These are phyloP conservation scores for Barnettozyma sp. DNA, from an alignment of 805 yeast genomes.

Conservation along the genomic window DNA sequence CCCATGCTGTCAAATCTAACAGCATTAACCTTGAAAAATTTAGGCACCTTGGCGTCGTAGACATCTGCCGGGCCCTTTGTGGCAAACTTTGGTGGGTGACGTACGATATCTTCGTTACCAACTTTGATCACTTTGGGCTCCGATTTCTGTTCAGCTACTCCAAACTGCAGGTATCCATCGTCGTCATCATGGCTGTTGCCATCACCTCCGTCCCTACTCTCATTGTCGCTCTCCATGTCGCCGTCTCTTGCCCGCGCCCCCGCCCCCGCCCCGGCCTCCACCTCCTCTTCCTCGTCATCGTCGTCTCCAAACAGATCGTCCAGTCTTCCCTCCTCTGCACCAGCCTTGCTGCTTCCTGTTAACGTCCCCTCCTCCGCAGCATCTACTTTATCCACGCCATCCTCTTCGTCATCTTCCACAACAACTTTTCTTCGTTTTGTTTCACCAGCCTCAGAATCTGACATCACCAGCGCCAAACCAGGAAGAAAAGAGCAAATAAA, in stretches of 20 bases:
- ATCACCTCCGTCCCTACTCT: slow-evolving; percentile 21
- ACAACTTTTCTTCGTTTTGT: slow-evolving; percentile 12
- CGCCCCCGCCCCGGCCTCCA: not conserved
- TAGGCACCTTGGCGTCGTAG: slow-evolving; percentile 63
- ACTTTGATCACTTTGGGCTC: slow-evolving; percentile 27
- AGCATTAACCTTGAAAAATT: slow-evolving; percentile 76
- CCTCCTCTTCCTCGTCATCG: slow-evolving; percentile 17
- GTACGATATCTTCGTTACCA: slow-evolving; percentile 42
- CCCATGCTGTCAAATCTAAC: slow-evolving; percentile 77
- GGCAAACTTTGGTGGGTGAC: slow-evolving; percentile 29
- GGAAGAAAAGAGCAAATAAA: too few relatives aligned
- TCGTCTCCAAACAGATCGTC: slow-evolving; percentile 36
- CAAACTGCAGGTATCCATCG: slow-evolving; percentile 14
- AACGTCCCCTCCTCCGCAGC: too few relatives aligned
- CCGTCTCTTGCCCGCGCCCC: not conserved
- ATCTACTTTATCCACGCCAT: slow-evolving; percentile 11
- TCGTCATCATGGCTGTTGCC: slow-evolving; percentile 32
- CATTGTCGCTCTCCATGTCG: slow-evolving; percentile 6
- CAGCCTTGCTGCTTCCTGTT: too few relatives aligned
- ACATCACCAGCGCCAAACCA: too few relatives aligned
- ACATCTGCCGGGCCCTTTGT: slow-evolving; percentile 30
- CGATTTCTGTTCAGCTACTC: slow-evolving; percentile 8
- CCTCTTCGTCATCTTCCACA: slow-evolving; percentile 19
- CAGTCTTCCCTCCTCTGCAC: slow-evolving; percentile 21
- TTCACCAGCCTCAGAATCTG: slow-evolving; percentile 16